phyloP scores from a whole-genome alignment of 257 asterid species.

The Penstemon newberryi region DNA sequence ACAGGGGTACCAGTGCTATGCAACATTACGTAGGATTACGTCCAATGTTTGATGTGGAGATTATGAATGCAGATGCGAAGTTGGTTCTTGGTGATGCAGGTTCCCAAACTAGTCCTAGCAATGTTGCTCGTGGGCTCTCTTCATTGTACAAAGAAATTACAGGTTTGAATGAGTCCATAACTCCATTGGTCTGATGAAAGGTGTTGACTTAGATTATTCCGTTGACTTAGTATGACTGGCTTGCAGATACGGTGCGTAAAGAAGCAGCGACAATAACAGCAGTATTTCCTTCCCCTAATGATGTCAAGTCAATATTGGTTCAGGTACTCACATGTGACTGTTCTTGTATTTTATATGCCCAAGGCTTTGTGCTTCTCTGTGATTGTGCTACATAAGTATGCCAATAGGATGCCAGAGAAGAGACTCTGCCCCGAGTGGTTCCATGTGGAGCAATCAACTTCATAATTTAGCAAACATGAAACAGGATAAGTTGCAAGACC shows the following conservation, averaged over 20 bases:
- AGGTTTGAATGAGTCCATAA: slow-evolving; percentile 51
- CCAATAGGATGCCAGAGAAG: slow-evolving; percentile 13
- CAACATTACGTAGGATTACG: slow-evolving; percentile 99
- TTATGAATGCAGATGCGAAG: slow-evolving; percentile 86
- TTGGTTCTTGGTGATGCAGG: slow-evolving; percentile 85
- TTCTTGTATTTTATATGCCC: slow-evolving; percentile 26
- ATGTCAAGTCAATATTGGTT: slow-evolving; percentile 95
- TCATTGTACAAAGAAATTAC: slow-evolving; percentile 85
- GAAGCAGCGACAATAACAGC: slow-evolving; percentile 97
- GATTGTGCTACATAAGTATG: slow-evolving; percentile 10
- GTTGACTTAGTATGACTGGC: slow-evolving; percentile 32
- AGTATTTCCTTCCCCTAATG: slow-evolving; percentile 96
- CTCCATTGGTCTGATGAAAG: background rate
- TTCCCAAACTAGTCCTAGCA: slow-evolving; percentile 91
- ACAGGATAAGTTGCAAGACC: slow-evolving; percentile 20
- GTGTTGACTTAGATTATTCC: slow-evolving; percentile 23
- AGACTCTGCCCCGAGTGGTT: slow-evolving; percentile 18
- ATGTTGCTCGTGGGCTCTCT: slow-evolving; percentile 89
- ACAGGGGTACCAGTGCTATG: slow-evolving; percentile 99
- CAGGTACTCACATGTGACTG: slow-evolving; percentile 56
- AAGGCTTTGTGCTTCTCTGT: no score
- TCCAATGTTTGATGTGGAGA: slow-evolving; percentile 97
- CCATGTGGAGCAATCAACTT: slow-evolving; percentile 14
- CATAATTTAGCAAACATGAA: slow-evolving; percentile 14
- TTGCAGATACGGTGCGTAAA: slow-evolving; percentile 85